Percentiles rank a stretch among this genome's conserved stretches.
phyloP scores from a whole-genome alignment of 208 protist species.

The Entamoeba dispar region DNA sequence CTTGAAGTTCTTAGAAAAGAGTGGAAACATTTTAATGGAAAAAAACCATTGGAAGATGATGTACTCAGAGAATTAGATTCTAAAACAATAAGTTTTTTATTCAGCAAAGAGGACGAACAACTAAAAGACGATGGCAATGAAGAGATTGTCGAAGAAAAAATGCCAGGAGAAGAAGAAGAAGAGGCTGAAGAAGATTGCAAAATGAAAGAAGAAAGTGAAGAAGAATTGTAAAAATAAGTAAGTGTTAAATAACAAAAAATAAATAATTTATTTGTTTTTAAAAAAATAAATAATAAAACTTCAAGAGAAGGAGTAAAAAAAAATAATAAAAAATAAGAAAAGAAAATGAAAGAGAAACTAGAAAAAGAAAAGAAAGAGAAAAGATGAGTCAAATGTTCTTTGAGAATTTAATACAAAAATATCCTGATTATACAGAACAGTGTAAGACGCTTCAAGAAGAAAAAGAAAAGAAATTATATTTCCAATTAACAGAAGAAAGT shows the following conservation, averaged over 20 bases:
- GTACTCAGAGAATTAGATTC: not conserved
- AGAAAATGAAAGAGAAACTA: not conserved
- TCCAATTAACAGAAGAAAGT: not conserved
- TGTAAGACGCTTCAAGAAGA: not conserved
- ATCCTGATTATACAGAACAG: not conserved
- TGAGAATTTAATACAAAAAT: not conserved
- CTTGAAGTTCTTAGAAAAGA: not conserved
- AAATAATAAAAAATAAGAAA: not conserved
- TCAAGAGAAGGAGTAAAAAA: not conserved
- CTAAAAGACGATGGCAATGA: not conserved
- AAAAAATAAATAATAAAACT: no score
- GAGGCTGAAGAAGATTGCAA: not conserved
- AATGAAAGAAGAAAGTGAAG: not conserved
- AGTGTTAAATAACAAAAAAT: no score
- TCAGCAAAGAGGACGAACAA: not conserved
- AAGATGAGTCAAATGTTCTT: not conserved
- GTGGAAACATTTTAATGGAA: not conserved
- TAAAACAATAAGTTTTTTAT: not conserved
- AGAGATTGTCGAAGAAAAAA: not conserved
- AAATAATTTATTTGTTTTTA: no score
- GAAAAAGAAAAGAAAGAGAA: not conserved
- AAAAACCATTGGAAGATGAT: not conserved
- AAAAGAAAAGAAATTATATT: not conserved
- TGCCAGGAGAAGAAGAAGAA: not conserved
- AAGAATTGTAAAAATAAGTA: not conserved